Evolutionary conservation across 2,329 filamentous ascomycete species (phyloP), one percentile per base, ranked within the genome.

Genomic region (Neodidymelliopsis sp.): DNA sequence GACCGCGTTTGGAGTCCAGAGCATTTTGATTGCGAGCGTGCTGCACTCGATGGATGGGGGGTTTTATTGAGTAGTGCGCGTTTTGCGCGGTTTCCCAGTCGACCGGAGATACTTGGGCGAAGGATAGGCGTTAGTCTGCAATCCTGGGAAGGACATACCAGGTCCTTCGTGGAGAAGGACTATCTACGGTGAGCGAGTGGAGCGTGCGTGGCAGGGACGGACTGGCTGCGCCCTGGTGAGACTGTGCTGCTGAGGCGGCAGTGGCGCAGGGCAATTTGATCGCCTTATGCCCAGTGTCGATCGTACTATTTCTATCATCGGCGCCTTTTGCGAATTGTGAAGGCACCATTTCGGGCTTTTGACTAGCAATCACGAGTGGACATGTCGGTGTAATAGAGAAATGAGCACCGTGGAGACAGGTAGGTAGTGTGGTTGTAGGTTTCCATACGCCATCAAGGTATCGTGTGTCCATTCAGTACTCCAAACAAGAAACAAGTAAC

Each of bases 401-500:
- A 31, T 31, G n/a, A n/a, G n/a, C n/a, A n/a, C n/a, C n/a, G n/a
- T n/a, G 4, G 7, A 30, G 29, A 16, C 18, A 13, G 15, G 6
- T 13, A 18, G 15, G 29, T 31, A 40, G 35, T 24, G 25, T n/a
- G 18, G 37, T 48, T 43, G 31, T 38, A 49, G 38, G 28, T 27
- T 15, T 16, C n/a, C 13, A 41, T 42, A 23, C 15, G 33, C 34
- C 47, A 35, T 43, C 39, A 45, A 50, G 47, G 47, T 41, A 45
- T 50, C n/a, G 40, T 31, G 29, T 40, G 4, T 45, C 36, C 47
- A 45, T 45, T 45, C 28, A 31, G n/a, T 45, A 45, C 35, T 45
- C 40, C 41, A 45, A 35, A n/a, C n/a, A n/a, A n/a, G n/a, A 49
- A 38, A 33, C 38, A 50, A 50, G 10, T 37, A 20, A 15, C 22